phyloP scores from a whole-genome alignment of 805 yeast genomes.

The Brettanomyces anomalus region DNA sequence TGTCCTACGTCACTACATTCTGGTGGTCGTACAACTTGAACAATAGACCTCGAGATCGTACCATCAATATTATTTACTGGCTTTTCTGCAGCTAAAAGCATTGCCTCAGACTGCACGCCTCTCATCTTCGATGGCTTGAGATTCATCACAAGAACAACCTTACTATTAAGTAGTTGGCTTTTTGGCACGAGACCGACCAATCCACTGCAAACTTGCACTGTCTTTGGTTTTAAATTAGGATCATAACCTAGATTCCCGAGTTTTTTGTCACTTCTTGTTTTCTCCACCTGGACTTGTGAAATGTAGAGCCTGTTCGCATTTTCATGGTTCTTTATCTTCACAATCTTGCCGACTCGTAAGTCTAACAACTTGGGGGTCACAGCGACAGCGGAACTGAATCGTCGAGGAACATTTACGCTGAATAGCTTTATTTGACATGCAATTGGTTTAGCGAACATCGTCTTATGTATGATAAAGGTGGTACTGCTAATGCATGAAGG shows the following conservation, averaged over 20 bases:
- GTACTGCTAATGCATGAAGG: not conserved
- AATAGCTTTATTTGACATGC: not conserved
- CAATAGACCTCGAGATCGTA: not conserved
- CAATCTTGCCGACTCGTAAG: slow-evolving; percentile 39
- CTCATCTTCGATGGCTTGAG: slow-evolving; percentile 55
- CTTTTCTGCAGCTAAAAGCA: slow-evolving; percentile 50
- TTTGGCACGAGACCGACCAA: slow-evolving; percentile 36
- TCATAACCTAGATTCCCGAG: slow-evolving; percentile 1
- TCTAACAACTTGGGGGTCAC: slow-evolving; percentile 18
- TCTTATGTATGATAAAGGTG: not conserved
- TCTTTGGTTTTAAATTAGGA: slow-evolving; percentile 5
- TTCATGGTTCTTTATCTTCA: slow-evolving; percentile 38
- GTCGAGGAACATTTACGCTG: no score
- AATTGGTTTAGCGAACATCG: not conserved
- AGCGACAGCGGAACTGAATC: slow-evolving; percentile 1
- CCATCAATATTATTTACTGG: slow-evolving; percentile 8
- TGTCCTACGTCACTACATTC: slow-evolving; percentile 29
- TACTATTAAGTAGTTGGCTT: slow-evolving; percentile 28
- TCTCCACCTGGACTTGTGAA: slow-evolving; percentile 33
- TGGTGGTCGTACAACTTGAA: slow-evolving; percentile 41
- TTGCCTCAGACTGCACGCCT: slow-evolving; percentile 54
- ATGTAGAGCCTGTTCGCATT: slow-evolving; percentile 54
- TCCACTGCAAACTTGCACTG: slow-evolving; percentile 49
- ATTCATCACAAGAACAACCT: slow-evolving; percentile 48
- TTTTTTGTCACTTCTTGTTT: slow-evolving; percentile 1